phyloP scores from a whole-genome alignment of 2,329 filamentous ascomycete species.

The Epichloe typhina region DNA sequence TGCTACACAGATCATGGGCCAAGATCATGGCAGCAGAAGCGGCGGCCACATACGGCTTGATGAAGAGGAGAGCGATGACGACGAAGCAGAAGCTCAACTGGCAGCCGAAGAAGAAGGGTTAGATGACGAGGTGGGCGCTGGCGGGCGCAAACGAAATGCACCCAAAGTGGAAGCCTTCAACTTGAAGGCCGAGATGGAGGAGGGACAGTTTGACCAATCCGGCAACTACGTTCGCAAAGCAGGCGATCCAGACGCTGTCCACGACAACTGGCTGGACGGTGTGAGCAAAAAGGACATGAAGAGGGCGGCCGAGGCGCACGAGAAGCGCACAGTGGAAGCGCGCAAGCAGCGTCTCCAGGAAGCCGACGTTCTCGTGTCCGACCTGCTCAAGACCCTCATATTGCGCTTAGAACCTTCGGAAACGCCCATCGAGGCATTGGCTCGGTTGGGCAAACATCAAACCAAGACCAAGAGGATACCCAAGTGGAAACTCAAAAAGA shows the following conservation, averaged over 20 bases:
- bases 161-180: slow-evolving; percentile 96
- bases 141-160: slow-evolving; percentile 82
- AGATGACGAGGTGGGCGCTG: slow-evolving; percentile 81
- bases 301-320: slow-evolving; percentile 72
- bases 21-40: slow-evolving; percentile 59
- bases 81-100: slow-evolving; percentile 55
- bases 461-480: slow-evolving; percentile 46
- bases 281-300: slow-evolving; percentile 94
- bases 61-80: slow-evolving; percentile 42
- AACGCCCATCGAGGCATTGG: slow-evolving; percentile 77
- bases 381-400: slow-evolving; percentile 64
- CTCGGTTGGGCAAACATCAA: slow-evolving; percentile 59
- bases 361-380: slow-evolving; percentile 59
- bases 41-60: slow-evolving; percentile 58
- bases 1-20: slow-evolving; percentile 58
- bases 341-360: slow-evolving; percentile 58
- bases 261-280: slow-evolving; percentile 88
- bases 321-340: slow-evolving; percentile 68
- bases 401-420: slow-evolving; percentile 63
- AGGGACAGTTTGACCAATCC: slow-evolving; percentile 79
- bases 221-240: slow-evolving; percentile 91
- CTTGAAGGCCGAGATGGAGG: slow-evolving; percentile 77
- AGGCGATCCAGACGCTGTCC: slow-evolving; percentile 72
- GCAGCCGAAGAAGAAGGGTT: slow-evolving; percentile 64
- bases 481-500: slow-evolving; percentile 59